phyloP scores from a whole-genome alignment of 352 stramenopile species.

The Globisporangium nodosum region DNA sequence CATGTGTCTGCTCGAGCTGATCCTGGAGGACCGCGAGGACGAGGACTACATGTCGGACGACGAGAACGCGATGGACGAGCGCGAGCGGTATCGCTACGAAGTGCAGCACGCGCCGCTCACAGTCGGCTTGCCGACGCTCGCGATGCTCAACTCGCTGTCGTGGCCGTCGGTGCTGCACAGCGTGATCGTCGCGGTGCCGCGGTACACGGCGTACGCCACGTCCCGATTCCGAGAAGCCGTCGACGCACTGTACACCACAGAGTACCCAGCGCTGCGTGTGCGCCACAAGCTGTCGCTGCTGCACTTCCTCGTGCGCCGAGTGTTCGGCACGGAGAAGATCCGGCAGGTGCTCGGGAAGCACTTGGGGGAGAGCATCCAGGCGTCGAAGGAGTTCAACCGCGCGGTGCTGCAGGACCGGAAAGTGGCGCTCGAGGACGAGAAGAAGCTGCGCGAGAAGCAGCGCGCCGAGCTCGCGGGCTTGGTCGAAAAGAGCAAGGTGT shows the following conservation, averaged over 20 bases:
- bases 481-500: slow-evolving; percentile 44
- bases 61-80: slow-evolving; percentile 72
- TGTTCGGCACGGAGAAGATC: slow-evolving; percentile 62
- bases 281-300: slow-evolving; percentile 68
- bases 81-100: slow-evolving; percentile 76
- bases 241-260: slow-evolving; percentile 29
- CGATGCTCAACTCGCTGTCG: slow-evolving; percentile 78
- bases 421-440: slow-evolving; percentile 70
- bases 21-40: slow-evolving; percentile 78
- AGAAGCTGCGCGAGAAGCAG: slow-evolving; percentile 74
- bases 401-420: slow-evolving; percentile 58
- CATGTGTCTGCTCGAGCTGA: slow-evolving; percentile 78
- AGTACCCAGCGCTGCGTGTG: slow-evolving; percentile 51
- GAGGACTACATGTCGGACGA: slow-evolving; percentile 86
- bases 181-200: slow-evolving; percentile 62
- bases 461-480: slow-evolving; percentile 47
- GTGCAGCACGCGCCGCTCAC: slow-evolving; percentile 75
- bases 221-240: slow-evolving; percentile 39
- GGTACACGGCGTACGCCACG: slow-evolving; percentile 46
- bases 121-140: slow-evolving; percentile 65
- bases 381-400: slow-evolving; percentile 74
- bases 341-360: slow-evolving; percentile 53
- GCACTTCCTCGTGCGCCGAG: slow-evolving; percentile 56
- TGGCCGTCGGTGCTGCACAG: slow-evolving; percentile 73
- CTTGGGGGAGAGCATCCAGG: slow-evolving; percentile 43